These are phyloP conservation scores for Leccinum boreale DNA, from an alignment of 768 basidiomycete species.

Conservation along the genomic window DNA sequence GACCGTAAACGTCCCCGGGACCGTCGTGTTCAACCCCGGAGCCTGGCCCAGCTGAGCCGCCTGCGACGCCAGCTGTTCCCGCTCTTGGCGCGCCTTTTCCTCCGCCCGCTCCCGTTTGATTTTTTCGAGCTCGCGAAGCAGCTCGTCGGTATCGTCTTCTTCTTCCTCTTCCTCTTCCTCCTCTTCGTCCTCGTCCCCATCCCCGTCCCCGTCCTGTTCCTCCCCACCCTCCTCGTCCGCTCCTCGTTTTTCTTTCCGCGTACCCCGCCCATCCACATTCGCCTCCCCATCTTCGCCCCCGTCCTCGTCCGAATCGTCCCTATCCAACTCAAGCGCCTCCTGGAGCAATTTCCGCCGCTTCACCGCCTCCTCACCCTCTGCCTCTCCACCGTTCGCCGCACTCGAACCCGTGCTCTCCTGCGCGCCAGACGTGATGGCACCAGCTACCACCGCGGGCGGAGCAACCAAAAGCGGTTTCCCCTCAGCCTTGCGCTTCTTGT, in stretches of 20 bases:
- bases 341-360: constrained; percentile 88
- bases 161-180: constrained; percentile 70
- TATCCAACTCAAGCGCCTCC: constrained; percentile 83
- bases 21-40: constrained; percentile 69
- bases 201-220: constrained; percentile 47
- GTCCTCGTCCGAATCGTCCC: constrained; percentile 83
- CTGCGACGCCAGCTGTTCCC: constrained; percentile 61
- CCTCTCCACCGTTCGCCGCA: constrained; percentile 39
- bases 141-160: constrained; percentile 70
- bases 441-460: constrained; percentile 21
- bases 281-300: constrained; percentile 42
- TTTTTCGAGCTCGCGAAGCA: constrained; percentile 96
- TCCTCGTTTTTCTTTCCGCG: constrained; percentile 19
- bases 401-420: neutral
- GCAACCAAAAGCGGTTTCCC: constrained; percentile 47
- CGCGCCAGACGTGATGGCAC: neutral
- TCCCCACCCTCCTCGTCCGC: constrained; percentile 78
- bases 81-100: constrained; percentile 82
- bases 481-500: constrained; percentile 91
- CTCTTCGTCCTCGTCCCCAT: constrained; percentile 51
- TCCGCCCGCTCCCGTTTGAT: constrained; percentile 95
- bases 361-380: constrained; percentile 61
- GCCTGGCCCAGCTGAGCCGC: constrained; percentile 73
- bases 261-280: constrained; percentile 51
- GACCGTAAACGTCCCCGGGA: constrained; percentile 83